Evolutionary conservation across 257 asterid genomes (phyloP), one percentile per base, ranked within the genome.

Genomic region (Penstemon eatonii): DNA sequence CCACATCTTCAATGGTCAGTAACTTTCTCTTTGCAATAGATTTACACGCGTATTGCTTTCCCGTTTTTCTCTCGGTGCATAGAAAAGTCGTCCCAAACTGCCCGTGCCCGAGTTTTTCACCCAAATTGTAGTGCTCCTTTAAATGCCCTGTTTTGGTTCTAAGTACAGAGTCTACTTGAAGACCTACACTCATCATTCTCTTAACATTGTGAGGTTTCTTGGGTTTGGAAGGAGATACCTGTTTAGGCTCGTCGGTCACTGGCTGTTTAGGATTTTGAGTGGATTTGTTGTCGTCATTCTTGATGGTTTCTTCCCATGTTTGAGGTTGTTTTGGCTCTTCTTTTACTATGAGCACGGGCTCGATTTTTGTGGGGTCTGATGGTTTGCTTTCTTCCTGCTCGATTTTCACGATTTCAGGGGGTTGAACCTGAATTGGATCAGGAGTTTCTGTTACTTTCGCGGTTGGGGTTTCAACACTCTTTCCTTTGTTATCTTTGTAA

Each of bases 11-110:
- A 18, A 60, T 40, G 8, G 75, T 61, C 51, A 68, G 18, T 36
- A 74, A 33, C 47, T 68, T 74, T 58, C 79, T 68, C 71, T 74
- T 74, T 25, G 79, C 74, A 37, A 74, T 74, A 7, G 79, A 61
- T 49, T 74, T 74, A 43, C 79, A 74, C 8, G 79, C 79, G 46
- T 60, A 74, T 4, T 46, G 5, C 58, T 74, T 60, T 13, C 70
- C 74, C 0, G 79, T 74, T 44, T 43, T 50, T 39, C 36, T 68
- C 59, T 74, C 79, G 4, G 56, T 52, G n/a, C 79, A 74, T 4
- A 68, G 56, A 50, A 74, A 74, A 8, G 79, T 74, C 33, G 58
- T 69, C 57, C 80, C 75, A 50, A 53, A 75, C 44, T 69, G 80
- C 4, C 80, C 80, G 7, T 70, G 80, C 8, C 80, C 80, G 6